Base-by-base conservation (phyloP, 2,329 filamentous ascomycete species). In the Penicillium sp. region DNA sequence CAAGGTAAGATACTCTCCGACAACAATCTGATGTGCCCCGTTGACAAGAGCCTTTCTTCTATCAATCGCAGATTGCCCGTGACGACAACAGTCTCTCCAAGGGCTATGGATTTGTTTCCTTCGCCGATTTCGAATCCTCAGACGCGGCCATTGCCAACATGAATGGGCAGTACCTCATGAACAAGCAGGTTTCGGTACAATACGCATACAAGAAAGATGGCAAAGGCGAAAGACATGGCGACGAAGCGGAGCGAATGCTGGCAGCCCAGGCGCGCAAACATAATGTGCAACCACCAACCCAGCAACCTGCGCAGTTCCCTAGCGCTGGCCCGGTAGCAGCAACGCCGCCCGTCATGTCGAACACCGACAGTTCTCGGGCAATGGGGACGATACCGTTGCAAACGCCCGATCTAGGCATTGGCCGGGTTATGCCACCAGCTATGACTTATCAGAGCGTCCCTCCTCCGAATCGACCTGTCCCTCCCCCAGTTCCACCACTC, bases 131-230 rank as follows among this genome's bases (percentile, higher is more conserved):
- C 68, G 93, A 97, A 65, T 87, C 89, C 60, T 93, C 89, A 10
- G 93, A 99, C 65, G 86, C 89, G 54, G 91, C 93, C 35, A 89
- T 95, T 55, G 80, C 84, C 58, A 93, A 92, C 68, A 91, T 99
- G 87, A 88, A 95, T 68, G 89, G 89, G 43, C 91, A 97, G 74
- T 97, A 93, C 72, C 82, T 99, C 53, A 91, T 95, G 78, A 95
- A 93, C 77, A 95, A 95, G 75, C 88, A 95, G 71, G 87, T 97
- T 61, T 88, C 87, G 2, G 93, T 99, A 37, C 92, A 97, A 72
- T 99, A 97, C 71, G 93, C 93, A 33, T 97, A 95, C 80, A 99
- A 99, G 79, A 97, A 97, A 74, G 93, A 99, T 65, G 93, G 93
- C 60, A 95, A 95, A 75, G 92, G 92, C 61, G 92, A 97, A 74